phyloP scores from a whole-genome alignment of 495 filamentous ascomycete species.

The Aspergillus bertholletiae region DNA sequence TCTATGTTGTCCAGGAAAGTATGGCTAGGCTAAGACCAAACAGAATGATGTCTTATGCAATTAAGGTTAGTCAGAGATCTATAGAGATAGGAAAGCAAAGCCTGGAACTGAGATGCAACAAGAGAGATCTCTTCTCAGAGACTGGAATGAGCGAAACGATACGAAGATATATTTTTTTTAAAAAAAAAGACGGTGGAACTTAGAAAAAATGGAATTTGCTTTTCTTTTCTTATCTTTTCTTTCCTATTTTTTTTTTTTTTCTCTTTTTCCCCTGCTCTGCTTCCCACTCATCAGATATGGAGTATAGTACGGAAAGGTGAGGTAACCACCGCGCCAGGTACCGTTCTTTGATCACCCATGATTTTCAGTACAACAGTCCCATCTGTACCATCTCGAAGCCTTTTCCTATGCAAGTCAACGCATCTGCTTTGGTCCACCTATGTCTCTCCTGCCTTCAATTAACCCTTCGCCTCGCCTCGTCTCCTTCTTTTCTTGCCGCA shows the following conservation, averaged over 20 bases:
- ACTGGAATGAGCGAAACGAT: too few relatives aligned
- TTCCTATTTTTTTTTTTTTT: constrained; percentile 7
- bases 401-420: constrained; percentile 22
- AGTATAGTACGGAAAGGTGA: constrained; percentile 23
- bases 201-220: constrained; percentile 3
- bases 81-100: too few relatives aligned
- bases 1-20: too few relatives aligned
- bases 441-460: constrained; percentile 19
- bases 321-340: constrained; percentile 21
- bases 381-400: constrained; percentile 24
- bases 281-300: constrained; percentile 22
- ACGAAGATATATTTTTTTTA: too few relatives aligned
- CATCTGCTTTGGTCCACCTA: constrained; percentile 21
- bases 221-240: constrained; percentile 3
- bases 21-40: too few relatives aligned
- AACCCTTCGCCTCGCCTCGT: constrained; percentile 24
- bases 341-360: constrained; percentile 12
- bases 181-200: neutral
- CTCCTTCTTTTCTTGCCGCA: constrained; percentile 26
- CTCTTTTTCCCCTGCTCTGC: constrained; percentile 15
- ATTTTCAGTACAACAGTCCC: constrained; percentile 25
- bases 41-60: too few relatives aligned
- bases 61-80: too few relatives aligned
- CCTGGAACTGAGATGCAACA: too few relatives aligned
- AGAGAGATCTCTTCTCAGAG: neutral